A percentile compares a stretch with the other conserved stretches of the same genome.
Evolutionary conservation across 306 rosid genomes (phyloP).

Genomic region (Spatholobus suberectus): DNA sequence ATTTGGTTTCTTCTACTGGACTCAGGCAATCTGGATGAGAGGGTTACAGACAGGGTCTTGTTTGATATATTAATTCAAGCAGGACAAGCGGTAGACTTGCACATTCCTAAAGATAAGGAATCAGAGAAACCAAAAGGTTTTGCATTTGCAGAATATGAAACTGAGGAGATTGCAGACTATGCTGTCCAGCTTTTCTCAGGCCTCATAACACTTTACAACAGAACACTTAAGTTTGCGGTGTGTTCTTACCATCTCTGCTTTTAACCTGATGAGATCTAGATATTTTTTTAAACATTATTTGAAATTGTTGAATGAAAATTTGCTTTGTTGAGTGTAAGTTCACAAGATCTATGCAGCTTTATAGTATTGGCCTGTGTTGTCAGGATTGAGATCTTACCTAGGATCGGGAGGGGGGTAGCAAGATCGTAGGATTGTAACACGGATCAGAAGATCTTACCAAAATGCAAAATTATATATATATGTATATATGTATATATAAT

Average conservation of each 20-base stretch:
- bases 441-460: too few species aligned
- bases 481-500: too few species aligned
- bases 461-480: too few species aligned
- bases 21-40: conserved; percentile 91
- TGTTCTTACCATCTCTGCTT: conserved; percentile 37
- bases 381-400: too few species aligned
- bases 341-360: neutral
- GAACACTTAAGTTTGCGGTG: conserved; percentile 91
- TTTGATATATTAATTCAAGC: conserved; percentile 90
- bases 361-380: too few species aligned
- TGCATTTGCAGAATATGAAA: conserved; percentile 93
- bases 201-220: conserved; percentile 77
- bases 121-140: conserved; percentile 75
- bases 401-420: too few species aligned
- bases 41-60: conserved; percentile 83
- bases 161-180: conserved; percentile 82
- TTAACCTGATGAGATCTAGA: conserved; percentile 3
- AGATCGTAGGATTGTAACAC: too few species aligned
- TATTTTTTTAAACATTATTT: conserved; percentile 27
- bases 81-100: conserved; percentile 78
- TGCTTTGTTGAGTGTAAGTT: conserved; percentile 32
- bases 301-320: conserved; percentile 25
- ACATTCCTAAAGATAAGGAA: conserved; percentile 91
- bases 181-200: conserved; percentile 94
- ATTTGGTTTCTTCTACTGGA: conserved; percentile 26